Evolutionary conservation across 1,284 basidiomycete genomes (phyloP).

Genomic region (Cutaneotrichosporon cyanovorans): DNA sequence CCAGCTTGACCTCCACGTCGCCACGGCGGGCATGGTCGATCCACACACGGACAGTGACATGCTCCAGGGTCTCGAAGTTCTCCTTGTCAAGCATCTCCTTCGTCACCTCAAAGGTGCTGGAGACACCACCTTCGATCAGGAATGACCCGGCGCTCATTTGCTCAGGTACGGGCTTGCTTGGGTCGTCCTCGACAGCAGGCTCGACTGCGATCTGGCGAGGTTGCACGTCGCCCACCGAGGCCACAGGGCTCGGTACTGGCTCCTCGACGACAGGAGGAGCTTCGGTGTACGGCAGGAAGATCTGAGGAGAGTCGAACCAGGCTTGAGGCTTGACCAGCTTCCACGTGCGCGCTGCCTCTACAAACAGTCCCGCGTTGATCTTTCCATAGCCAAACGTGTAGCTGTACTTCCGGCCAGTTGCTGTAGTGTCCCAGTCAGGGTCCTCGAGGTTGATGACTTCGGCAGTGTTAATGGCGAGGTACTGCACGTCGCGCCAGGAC

Average conservation of each 20-base stretch:
- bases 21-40: conserved; percentile 79
- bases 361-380: conserved; percentile 74
- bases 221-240: not conserved
- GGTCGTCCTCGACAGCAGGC: not conserved
- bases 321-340: conserved; percentile 87
- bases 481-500: conserved; percentile 93
- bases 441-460: conserved; percentile 78
- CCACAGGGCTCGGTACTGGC: not conserved
- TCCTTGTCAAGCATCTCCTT: conserved; percentile 60
- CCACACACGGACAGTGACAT: conserved; percentile 89
- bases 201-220: not conserved
- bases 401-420: conserved; percentile 71
- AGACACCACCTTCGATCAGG: conserved; percentile 63
- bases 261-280: conserved; percentile 8
- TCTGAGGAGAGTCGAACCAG: conserved; percentile 68
- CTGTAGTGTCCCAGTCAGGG: conserved; percentile 87
- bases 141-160: conserved; percentile 19
- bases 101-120: conserved; percentile 63
- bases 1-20: conserved; percentile 84
- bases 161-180: not conserved
- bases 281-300: conserved; percentile 51
- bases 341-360: conserved; percentile 76
- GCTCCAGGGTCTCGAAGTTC: conserved; percentile 85
- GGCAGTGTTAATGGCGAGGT: conserved; percentile 75
- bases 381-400: conserved; percentile 95